A percentile compares a stretch with the other conserved stretches of the same genome.
Conservation (phyloP, 2,329 filamentous ascomycete genomes). For the Chaetoscypha palmicola region DNA sequence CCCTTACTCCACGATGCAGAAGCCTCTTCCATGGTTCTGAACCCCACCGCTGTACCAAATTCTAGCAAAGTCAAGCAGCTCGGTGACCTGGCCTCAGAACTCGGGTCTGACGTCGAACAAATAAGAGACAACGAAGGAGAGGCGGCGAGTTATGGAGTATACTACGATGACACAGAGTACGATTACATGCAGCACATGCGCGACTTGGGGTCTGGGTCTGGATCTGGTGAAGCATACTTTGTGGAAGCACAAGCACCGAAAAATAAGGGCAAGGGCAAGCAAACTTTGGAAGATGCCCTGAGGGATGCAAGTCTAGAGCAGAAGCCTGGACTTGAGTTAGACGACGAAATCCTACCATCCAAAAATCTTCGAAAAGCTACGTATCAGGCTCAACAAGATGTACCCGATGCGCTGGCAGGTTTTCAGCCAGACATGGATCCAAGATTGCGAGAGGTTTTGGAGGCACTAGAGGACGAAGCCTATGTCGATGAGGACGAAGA, state of each 20-base stretch:
- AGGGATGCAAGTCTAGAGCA: slow-evolving; percentile 52
- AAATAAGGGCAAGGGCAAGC: slow-evolving; percentile 67
- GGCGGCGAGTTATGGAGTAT: slow-evolving; percentile 88
- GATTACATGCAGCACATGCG: slow-evolving; percentile 99
- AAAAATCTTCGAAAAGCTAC: slow-evolving; percentile 70
- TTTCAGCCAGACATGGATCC: slow-evolving; percentile 99
- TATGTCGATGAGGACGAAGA: slow-evolving; percentile 81
- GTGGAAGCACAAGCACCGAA: slow-evolving; percentile 61
- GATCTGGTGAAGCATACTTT: slow-evolving; percentile 67
- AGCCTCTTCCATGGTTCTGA: slow-evolving; percentile 85
- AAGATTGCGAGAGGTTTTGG: slow-evolving; percentile 78
- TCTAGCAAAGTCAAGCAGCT: slow-evolving; percentile 57
- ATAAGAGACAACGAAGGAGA: slow-evolving; percentile 91
- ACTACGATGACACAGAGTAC: slow-evolving; percentile 90
- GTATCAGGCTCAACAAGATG: slow-evolving; percentile 88
- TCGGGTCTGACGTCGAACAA: slow-evolving; percentile 56
- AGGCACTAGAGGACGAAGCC: slow-evolving; percentile 90
- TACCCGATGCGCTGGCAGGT: slow-evolving; percentile 84
- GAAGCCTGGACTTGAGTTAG: slow-evolving; percentile 52
- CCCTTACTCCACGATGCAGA: slow-evolving; percentile 89
- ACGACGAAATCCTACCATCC: slow-evolving; percentile 69
- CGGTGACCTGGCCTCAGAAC: slow-evolving; percentile 67
- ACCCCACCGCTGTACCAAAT: slow-evolving; percentile 51
- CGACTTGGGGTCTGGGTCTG: slow-evolving; percentile 66
- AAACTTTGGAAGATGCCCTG: slow-evolving; percentile 76